phyloP scores from a whole-genome alignment of 345 rosid genomes.

The Toxicodendron radicans region DNA sequence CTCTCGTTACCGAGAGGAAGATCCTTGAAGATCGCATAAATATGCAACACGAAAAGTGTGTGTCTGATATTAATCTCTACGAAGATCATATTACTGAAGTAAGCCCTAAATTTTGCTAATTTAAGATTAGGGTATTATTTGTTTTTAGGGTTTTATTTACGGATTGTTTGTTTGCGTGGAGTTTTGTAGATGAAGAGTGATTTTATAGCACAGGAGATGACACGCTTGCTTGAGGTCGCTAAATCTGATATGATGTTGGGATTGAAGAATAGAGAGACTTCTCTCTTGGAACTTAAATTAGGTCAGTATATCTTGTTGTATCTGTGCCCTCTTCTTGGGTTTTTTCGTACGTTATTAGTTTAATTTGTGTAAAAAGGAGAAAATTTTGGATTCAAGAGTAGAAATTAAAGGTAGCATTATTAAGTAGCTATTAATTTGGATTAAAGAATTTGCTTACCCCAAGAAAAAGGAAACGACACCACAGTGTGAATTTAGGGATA shows the following conservation, averaged over 20 bases:
- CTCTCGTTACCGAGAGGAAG: slow-evolving; percentile 58
- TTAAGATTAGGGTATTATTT: slow-evolving; percentile 35
- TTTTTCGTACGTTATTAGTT: neutral
- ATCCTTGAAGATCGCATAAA: slow-evolving; percentile 53
- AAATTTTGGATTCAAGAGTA: neutral
- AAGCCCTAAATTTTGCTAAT: neutral
- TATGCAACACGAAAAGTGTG: slow-evolving; percentile 44
- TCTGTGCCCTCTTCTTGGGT: neutral
- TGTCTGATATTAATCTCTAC: slow-evolving; percentile 44
- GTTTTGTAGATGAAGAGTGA: slow-evolving; percentile 40
- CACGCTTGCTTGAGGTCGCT: slow-evolving; percentile 37
- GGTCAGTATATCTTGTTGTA: slow-evolving; percentile 34
- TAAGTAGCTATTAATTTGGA: neutral
- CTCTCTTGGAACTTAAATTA: slow-evolving; percentile 48
- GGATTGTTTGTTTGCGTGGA: neutral
- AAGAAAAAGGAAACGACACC: neutral
- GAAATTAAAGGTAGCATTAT: neutral
- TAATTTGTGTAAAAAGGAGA: neutral
- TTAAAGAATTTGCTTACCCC: neutral
- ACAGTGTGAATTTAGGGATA: neutral
- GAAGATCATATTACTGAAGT: slow-evolving; percentile 58
- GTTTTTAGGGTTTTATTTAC: slow-evolving; percentile 17
- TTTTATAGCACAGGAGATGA: slow-evolving; percentile 47
- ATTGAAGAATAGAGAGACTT: slow-evolving; percentile 54
- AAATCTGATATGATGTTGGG: slow-evolving; percentile 60